Evolutionary conservation across 352 stramenopile genomes (phyloP).

Genomic region (Phytophthora tubulina): DNA sequence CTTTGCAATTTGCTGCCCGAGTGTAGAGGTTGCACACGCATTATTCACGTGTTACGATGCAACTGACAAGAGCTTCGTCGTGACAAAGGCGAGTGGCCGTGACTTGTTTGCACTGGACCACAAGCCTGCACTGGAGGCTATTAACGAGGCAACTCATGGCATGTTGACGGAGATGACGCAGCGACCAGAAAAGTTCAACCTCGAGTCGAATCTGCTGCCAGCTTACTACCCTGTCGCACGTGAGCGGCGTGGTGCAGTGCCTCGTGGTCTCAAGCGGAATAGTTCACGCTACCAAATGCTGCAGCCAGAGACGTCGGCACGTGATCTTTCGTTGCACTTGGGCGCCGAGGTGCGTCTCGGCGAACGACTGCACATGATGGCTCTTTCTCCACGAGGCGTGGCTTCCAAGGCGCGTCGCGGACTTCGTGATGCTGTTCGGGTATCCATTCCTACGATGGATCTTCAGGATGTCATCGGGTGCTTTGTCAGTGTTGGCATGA

Average conservation of each 20-base stretch:
- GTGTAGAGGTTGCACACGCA: constrained; percentile 79
- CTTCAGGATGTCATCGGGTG: constrained; percentile 74
- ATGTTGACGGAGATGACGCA: constrained; percentile 76
- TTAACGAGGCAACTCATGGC: constrained; percentile 81
- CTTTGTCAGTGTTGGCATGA: constrained; percentile 70
- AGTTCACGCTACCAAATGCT: constrained; percentile 74
- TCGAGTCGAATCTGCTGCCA: constrained; percentile 71
- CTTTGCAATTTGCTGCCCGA: constrained; percentile 83
- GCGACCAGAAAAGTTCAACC: constrained; percentile 69
- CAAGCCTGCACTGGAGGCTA: constrained; percentile 73
- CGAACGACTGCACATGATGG: constrained; percentile 84
- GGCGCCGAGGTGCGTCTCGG: constrained; percentile 63
- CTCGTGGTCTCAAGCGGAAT: constrained; percentile 49
- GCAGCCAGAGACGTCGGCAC: constrained; percentile 66
- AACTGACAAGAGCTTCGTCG: constrained; percentile 72
- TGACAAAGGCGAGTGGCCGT: constrained; percentile 71
- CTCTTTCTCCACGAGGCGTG: constrained; percentile 65
- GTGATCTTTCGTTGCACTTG: constrained; percentile 63
- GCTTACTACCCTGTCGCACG: constrained; percentile 82
- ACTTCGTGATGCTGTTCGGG: constrained; percentile 61
- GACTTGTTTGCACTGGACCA: constrained; percentile 73
- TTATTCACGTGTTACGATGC: constrained; percentile 89
- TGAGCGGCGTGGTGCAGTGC: constrained; percentile 46
- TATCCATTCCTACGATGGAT: constrained; percentile 66
- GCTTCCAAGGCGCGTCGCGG: constrained; percentile 57